Base-by-base conservation (phyloP, 208 protist species). In the Crithidia sp. region DNA sequence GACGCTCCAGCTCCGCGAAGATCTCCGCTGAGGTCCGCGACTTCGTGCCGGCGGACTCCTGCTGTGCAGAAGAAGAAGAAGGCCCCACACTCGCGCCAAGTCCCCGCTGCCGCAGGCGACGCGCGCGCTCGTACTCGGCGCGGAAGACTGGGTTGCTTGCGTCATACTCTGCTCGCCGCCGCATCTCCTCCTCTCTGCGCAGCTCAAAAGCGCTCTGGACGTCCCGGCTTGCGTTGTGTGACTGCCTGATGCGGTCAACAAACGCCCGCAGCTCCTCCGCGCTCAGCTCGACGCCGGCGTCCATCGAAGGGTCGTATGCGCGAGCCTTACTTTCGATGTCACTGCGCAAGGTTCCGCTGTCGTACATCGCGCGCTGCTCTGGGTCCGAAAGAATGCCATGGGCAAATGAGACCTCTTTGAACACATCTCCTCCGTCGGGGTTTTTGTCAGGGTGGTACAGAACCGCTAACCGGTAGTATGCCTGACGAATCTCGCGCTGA, bases 371-470 rank as follows among this genome's bases (percentile, higher is more conserved):
- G 7, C 92, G 87, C 69, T 93, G 89, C 68, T 84, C 71, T 13
- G 84, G 84, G 71, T 96, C 89, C 50, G 89, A 94, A 9, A 96
- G 79, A 60, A 96, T 92, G 71, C 83, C 83, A 75, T 96, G 64
- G 5, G 92, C 92, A 58, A 96, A 96, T 62, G 84, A 89, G 28
- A 96, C 77, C 71, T 96, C 89, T 72, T 95, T 96, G 73, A 96
- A 96, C 7, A 92, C 67, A 43, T 92, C 87, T 10, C 60, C 83
- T 62, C 92, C 92, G 45, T 87, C 80, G 2, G 86, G 86, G 62
- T 98, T 96, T 71, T 96, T 96, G 61, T 98, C 94, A 0, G 94
- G 94, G 81, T 98, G 94, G 66, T 95, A 97, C 53, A 94, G 10
- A 19, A 98, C 83, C 3, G 93, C 92, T 9, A 95, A 75, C 60